Percentiles rank a stretch among this genome's conserved stretches.
Evolutionary conservation across 2,329 filamentous ascomycete genomes (phyloP).

Genomic region (Chrysoporthe puriensis): DNA sequence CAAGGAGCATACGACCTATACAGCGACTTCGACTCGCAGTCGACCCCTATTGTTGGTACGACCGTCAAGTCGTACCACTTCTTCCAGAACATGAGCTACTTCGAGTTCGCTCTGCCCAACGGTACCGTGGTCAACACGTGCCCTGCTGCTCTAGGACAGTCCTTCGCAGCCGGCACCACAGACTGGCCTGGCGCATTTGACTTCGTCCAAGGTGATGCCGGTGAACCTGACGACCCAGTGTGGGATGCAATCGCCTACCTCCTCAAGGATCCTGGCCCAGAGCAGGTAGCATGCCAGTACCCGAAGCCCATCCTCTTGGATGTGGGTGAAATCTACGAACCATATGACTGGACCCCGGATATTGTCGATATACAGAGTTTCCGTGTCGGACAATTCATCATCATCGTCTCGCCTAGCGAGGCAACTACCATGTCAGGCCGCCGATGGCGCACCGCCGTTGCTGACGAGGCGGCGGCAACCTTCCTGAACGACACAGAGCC

Average conservation of each 20-base stretch:
- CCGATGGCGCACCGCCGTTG: constrained; percentile 77
- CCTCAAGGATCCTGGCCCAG: constrained; percentile 68
- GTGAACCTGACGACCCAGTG: constrained; percentile 72
- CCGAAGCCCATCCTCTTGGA: constrained; percentile 87
- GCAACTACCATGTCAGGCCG: constrained; percentile 90
- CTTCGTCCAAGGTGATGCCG: constrained; percentile 82
- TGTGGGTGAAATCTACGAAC: constrained; percentile 73
- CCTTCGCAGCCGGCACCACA: constrained; percentile 86
- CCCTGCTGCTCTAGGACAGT: constrained; percentile 83
- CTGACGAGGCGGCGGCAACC: constrained; percentile 49
- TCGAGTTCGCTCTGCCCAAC: constrained; percentile 72
- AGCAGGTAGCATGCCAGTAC: constrained; percentile 74
- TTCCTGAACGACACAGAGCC: constrained; percentile 54
- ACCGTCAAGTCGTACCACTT: constrained; percentile 79
- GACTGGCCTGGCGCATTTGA: constrained; percentile 89
- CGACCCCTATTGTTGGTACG: constrained; percentile 61
- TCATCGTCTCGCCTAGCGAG: constrained; percentile 85
- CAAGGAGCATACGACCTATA: constrained; percentile 58
- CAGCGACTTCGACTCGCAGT: constrained; percentile 49
- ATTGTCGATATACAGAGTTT: constrained; percentile 86
- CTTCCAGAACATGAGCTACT: constrained; percentile 77
- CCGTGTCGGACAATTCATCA: constrained; percentile 80
- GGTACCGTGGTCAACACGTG: constrained; percentile 74
- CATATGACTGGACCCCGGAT: constrained; percentile 87
- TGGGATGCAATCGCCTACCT: constrained; percentile 76